Percentiles rank a stretch among this genome's conserved stretches.
Evolutionary conservation across 768 basidiomycete species (phyloP).

Genomic region (Butyriboletus loyo): DNA sequence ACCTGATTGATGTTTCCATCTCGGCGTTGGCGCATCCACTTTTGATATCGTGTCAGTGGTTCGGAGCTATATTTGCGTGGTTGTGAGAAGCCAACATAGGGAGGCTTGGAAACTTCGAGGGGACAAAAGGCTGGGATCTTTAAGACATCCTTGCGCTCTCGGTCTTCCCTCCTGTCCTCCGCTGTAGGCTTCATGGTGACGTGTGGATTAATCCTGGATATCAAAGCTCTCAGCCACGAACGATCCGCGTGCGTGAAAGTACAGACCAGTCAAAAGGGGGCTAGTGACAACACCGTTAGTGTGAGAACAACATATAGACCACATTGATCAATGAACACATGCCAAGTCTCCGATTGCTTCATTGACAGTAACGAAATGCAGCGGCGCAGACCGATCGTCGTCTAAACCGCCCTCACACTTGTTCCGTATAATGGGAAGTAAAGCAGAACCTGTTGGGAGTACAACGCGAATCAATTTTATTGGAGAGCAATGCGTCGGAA

Average conservation of each 20-base stretch:
- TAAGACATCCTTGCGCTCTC: conserved; percentile 32
- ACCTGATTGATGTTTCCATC: conserved; percentile 20
- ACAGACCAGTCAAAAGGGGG: conserved; percentile 68
- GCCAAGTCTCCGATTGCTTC: conserved; percentile 73
- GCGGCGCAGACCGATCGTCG: conserved; percentile 53
- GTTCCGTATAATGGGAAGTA: conserved; percentile 45
- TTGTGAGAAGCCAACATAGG: conserved; percentile 45
- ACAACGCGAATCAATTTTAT: conserved; percentile 30
- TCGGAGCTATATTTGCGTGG: conserved; percentile 40
- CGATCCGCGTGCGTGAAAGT: neutral
- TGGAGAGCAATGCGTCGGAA: conserved; percentile 57
- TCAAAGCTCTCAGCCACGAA: neutral
- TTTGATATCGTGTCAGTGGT: conserved; percentile 46
- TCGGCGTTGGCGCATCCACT: conserved; percentile 32
- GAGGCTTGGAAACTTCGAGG: conserved; percentile 12
- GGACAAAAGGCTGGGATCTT: conserved; percentile 50
- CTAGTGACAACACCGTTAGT: conserved; percentile 30
- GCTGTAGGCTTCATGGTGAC: conserved; percentile 32
- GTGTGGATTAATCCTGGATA: conserved; percentile 58
- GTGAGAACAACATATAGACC: conserved; percentile 5
- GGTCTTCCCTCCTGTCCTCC: conserved; percentile 33
- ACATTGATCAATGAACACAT: conserved; percentile 27
- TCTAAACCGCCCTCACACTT: conserved; percentile 27
- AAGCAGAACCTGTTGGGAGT: conserved; percentile 43
- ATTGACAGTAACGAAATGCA: conserved; percentile 53